Conservation (phyloP, 2,329 filamentous ascomycete species). For the Epichloe bromicola region DNA sequence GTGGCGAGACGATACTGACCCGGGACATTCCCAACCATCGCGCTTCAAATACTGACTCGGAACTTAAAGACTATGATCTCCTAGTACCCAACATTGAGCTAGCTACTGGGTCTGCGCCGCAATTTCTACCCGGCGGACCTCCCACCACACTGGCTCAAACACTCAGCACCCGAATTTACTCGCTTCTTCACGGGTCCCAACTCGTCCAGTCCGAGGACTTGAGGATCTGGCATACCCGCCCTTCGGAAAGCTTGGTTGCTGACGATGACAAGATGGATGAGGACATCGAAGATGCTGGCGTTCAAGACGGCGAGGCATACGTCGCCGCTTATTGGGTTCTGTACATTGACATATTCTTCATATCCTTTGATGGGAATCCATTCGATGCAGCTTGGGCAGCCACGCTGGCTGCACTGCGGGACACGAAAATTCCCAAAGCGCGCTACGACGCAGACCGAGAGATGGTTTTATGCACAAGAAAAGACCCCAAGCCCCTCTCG, state of each 20-base stretch:
- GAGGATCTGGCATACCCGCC: slow-evolving; percentile 54
- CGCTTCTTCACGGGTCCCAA: slow-evolving; percentile 58
- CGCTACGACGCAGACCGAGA: slow-evolving; percentile 77
- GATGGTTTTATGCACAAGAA: slow-evolving; percentile 58
- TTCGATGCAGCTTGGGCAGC: slow-evolving; percentile 87
- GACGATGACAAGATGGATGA: slow-evolving; percentile 30
- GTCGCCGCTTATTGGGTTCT: slow-evolving; percentile 88
- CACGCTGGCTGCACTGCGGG: slow-evolving; percentile 63
- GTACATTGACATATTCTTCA: slow-evolving; percentile 89
- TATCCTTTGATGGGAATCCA: slow-evolving; percentile 82
- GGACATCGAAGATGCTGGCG: slow-evolving; percentile 17
- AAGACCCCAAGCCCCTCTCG: slow-evolving; percentile 40
- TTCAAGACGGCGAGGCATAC: slow-evolving; percentile 23
- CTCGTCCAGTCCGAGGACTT: slow-evolving; percentile 56
- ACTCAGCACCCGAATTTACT: slow-evolving; percentile 66
- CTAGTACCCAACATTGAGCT: slow-evolving; percentile 91
- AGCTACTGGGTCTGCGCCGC: slow-evolving; percentile 77
- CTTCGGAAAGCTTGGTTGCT: slow-evolving; percentile 32
- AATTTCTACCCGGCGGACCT: slow-evolving; percentile 72
- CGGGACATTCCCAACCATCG: slow-evolving; percentile 60
- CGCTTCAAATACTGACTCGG: slow-evolving; percentile 26
- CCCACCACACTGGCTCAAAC: slow-evolving; percentile 72
- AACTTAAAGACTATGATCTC: slow-evolving; percentile 52
- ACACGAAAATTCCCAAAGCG: slow-evolving; percentile 66
- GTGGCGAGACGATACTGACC: slow-evolving; percentile 70